Base-by-base conservation (phyloP, 106 monocot genomes). In the Dioscorea dumetorum region DNA sequence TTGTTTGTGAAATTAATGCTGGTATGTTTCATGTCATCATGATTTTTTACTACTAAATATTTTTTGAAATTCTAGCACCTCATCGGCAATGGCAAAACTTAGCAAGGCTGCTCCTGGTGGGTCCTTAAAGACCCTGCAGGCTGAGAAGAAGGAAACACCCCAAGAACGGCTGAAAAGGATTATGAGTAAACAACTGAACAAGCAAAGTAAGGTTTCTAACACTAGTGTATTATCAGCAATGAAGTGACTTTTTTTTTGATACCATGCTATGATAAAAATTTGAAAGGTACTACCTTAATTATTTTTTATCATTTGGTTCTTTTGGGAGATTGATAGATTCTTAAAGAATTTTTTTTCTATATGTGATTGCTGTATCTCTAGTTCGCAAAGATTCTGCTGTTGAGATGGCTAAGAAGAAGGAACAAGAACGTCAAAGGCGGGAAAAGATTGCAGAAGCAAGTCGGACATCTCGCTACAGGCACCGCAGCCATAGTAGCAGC, bases 101-200 rank as follows among this genome's bases (percentile, higher is more conserved):
- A 90, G 64, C 77, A 93, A 99, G 72, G 68, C 76, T 77, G 63
- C 61, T 62, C 57, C 65, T 79, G 89, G 70, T 31, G 80, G 78
- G 12, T 17, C 84, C 34, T 74, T 72, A 22, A 97, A 97, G 66
- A 18, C 72, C 4, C 79, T 57, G 50, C 83, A 77, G 64, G 72
- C 66, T 63, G 87, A 99, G 65, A 93, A 87, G 73, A 99, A 99
- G 67, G 99, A 99, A 75, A 99, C 93, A 16, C 99, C 99, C 28
- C 99, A 99, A 66, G 99, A 99, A 63, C 93, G 99, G 32, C 85
- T 99, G 28, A 99, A 99, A 49, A 76, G 99, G 52, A 99, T 99
- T 76, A 99, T 99, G 99, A 99, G 87, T 82, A 90, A 87, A 77
- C 99, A 99, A 66, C 78, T 99, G 71, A 99, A 87, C 67, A 99